These are phyloP conservation scores for Microsporum canis DNA, from an alignment of 2,329 filamentous ascomycete species.

Conservation along the genomic window DNA sequence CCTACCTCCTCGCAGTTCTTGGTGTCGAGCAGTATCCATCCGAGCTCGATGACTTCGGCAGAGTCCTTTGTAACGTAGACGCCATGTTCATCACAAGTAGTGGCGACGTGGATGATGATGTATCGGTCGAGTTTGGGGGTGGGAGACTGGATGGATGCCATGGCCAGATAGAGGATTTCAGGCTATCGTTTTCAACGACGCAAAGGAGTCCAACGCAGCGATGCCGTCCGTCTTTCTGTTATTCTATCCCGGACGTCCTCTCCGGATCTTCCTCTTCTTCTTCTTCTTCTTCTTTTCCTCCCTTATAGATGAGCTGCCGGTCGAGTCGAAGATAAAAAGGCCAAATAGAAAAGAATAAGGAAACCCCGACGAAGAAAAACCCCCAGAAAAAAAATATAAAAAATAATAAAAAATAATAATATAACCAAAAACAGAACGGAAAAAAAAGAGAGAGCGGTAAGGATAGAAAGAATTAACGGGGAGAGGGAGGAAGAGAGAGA, in stretches of 20 bases:
- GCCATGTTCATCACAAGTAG: slow-evolving; percentile 96
- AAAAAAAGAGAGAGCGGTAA: slow-evolving; percentile 15
- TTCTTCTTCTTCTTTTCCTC: too few species aligned
- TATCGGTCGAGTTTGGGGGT: slow-evolving; percentile 82
- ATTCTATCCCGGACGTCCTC: too few species aligned
- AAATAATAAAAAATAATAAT: slow-evolving; percentile 6
- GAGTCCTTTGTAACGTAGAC: slow-evolving; percentile 99
- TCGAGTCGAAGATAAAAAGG: background rate
- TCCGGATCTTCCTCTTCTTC: too few species aligned
- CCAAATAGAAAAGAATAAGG: slow-evolving; percentile 7
- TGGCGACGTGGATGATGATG: slow-evolving; percentile 95
- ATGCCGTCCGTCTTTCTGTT: too few species aligned
- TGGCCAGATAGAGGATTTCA: slow-evolving; percentile 13
- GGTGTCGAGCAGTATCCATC: slow-evolving; percentile 90
- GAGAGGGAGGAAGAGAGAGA: background rate
- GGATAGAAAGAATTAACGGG: slow-evolving; percentile 12
- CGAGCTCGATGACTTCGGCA: slow-evolving; percentile 96
- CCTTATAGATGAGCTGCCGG: too few species aligned
- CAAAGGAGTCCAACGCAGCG: too few species aligned
- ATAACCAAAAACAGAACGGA: slow-evolving; percentile 12
- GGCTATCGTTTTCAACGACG: too few species aligned
- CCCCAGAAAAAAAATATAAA: slow-evolving; percentile 7
- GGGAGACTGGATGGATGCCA: slow-evolving; percentile 38
- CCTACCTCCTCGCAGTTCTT: slow-evolving; percentile 87
- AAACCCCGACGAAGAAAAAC: background rate